Percentiles rank a stretch among this genome's conserved stretches.
Conservation (phyloP, 805 yeast species). For the Ogataea henricii region DNA sequence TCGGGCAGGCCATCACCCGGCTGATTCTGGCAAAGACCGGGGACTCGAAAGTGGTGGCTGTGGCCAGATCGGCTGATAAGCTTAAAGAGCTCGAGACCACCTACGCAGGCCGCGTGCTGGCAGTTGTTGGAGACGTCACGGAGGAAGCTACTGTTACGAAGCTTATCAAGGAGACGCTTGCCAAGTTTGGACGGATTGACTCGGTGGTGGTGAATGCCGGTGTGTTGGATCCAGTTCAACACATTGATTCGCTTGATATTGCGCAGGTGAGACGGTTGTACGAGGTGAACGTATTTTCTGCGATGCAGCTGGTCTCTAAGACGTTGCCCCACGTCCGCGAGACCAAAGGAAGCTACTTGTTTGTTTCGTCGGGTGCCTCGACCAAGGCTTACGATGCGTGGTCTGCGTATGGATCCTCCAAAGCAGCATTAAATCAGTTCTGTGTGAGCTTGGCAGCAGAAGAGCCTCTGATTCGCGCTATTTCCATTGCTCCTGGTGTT, state of each 20-base stretch:
- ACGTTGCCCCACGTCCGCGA: conserved; percentile 60
- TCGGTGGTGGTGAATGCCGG: conserved; percentile 81
- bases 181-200: conserved; percentile 58
- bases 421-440: conserved; percentile 86
- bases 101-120: conserved; percentile 51
- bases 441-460: conserved; percentile 68
- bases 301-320: conserved; percentile 57
- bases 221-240: conserved; percentile 72
- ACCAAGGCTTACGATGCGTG: conserved; percentile 66
- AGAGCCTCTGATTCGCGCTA: conserved; percentile 55
- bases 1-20: conserved; percentile 76
- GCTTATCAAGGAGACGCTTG: conserved; percentile 48
- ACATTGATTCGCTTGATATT: conserved; percentile 53
- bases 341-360: conserved; percentile 63
- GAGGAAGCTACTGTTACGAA: conserved; percentile 38
- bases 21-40: conserved; percentile 41
- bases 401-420: conserved; percentile 91
- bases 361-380: conserved; percentile 90
- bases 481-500: conserved; percentile 92
- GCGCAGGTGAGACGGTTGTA: conserved; percentile 62
- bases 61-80: conserved; percentile 64
- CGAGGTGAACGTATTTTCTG: conserved; percentile 78
- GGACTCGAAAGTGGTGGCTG: conserved; percentile 56
- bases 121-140: conserved; percentile 63
- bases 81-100: conserved; percentile 38